Evolutionary conservation across 2,329 filamentous ascomycete genomes (phyloP), one percentile per base, ranked within the genome.

Genomic region (Byssoonygena ceratinophila): DNA sequence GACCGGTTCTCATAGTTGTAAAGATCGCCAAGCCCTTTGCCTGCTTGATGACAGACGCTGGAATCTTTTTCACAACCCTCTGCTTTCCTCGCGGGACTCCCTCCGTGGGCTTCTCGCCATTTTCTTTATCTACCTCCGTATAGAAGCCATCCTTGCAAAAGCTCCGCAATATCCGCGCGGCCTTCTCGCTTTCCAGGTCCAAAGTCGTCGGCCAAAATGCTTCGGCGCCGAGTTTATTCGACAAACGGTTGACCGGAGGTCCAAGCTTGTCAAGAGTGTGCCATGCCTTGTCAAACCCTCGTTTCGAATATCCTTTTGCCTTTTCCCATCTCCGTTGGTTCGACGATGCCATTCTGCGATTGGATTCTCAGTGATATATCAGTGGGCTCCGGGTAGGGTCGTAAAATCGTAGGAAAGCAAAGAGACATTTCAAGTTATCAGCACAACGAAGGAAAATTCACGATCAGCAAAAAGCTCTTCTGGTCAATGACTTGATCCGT

Each of bases 11-110:
- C 88, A 96, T 94, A 27, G 88, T 94, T 0, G 90, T 95, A 72
- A 96, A 96, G 59, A 97, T 87, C 51, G 88, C 90, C 54, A 97
- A 78, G 9, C 88, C 91, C 59, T 91, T 88, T 25, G 90, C 89
- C 70, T 92, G 87, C 64, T 86, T 81, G 60, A 97, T 87, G 53
- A 96, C 87, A 63, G 84, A 79, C 53, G 83, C 74, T 0, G 91
- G 91, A 25, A 97, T 96, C 71, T 89, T 92, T 70, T 91, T 87
- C 48, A 87, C 64, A 45, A 84, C 76, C 59, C 71, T 75, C 59
- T 84, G 82, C 62, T 79, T 83, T 55, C 76, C 75, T 67, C 79
- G 74, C 58, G 79, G 78, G 4, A 71, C 71, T 53, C 74, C 75
- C 47, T 74, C 74, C 46, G 69, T 61, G 1, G 27, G 46, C 23